These are phyloP conservation scores for Boletus barrowsii DNA, from an alignment of 768 basidiomycete species.

Conservation along the genomic window DNA sequence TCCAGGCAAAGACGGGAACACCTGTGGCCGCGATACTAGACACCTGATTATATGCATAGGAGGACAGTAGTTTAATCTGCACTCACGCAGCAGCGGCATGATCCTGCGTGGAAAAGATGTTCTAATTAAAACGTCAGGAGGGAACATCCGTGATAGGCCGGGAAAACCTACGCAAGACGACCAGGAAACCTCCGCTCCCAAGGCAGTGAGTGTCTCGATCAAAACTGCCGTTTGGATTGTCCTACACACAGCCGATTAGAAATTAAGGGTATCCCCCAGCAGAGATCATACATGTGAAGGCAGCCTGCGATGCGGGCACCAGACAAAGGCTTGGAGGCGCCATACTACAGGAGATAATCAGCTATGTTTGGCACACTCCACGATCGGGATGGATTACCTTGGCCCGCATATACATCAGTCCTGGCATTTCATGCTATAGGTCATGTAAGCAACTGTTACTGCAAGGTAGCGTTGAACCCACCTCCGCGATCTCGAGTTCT, in stretches of 20 bases:
- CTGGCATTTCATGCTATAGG: conserved; percentile 85
- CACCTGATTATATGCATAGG: not conserved
- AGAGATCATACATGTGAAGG: conserved; percentile 78
- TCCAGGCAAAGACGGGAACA: conserved; percentile 99
- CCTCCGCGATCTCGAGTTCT: conserved; percentile 99
- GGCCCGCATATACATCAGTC: conserved; percentile 87
- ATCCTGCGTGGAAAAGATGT: conserved; percentile 99
- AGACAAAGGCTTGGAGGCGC: conserved; percentile 76
- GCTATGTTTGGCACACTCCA: conserved; percentile 3
- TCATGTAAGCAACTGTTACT: conserved; percentile 10
- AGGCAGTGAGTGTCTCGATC: conserved; percentile 93
- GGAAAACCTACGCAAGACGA: conserved; percentile 80
- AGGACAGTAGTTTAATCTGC: not conserved
- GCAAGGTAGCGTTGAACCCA: conserved; percentile 34
- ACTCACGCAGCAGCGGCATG: conserved; percentile 96
- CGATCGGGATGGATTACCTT: conserved; percentile 54
- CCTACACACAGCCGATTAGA: conserved; percentile 46
- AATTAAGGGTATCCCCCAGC: not conserved
- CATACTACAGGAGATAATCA: conserved; percentile 53
- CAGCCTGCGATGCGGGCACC: conserved; percentile 97
- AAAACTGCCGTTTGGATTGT: conserved; percentile 98
- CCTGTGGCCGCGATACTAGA: conserved; percentile 93
- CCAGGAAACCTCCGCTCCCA: conserved; percentile 98
- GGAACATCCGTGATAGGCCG: not conserved
- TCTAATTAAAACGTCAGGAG: conserved; percentile 43